These are phyloP conservation scores for Candida yuanshanica DNA, from an alignment of 805 yeast species.

Conservation along the genomic window DNA sequence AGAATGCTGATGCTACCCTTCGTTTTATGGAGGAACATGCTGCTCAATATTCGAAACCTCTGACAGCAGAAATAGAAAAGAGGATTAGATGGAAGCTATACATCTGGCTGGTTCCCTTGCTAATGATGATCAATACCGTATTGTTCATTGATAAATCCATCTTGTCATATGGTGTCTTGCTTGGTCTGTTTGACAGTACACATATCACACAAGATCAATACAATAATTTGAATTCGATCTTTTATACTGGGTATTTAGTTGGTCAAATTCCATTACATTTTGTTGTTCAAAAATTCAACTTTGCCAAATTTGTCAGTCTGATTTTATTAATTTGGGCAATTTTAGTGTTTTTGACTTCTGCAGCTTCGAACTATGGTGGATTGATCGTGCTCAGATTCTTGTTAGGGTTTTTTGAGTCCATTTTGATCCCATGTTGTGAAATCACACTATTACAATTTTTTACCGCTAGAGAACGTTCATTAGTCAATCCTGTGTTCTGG, in stretches of 20 bases:
- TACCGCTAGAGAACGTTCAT: constrained; percentile 29
- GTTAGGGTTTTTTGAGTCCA: constrained; percentile 7
- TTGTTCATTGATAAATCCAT: too few species aligned
- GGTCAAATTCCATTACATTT: constrained; percentile 5
- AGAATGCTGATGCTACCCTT: constrained; percentile 33
- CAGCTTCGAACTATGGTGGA: constrained; percentile 8
- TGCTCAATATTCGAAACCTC: constrained; percentile 25
- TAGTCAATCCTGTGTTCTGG: constrained; percentile 27
- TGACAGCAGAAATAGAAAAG: constrained; percentile 38
- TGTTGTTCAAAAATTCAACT: constrained; percentile 3
- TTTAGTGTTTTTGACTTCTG: constrained; percentile 1
- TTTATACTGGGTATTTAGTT: constrained; percentile 6
- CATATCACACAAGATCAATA: neutral
- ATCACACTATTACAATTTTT: constrained; percentile 16
- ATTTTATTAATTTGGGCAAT: constrained; percentile 6
- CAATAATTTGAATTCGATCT: constrained; percentile 6
- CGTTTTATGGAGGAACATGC: constrained; percentile 32
- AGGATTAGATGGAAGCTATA: neutral
- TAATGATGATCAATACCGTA: too few species aligned
- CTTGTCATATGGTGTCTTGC: too few species aligned
- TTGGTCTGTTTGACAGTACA: too few species aligned
- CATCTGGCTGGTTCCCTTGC: too few species aligned
- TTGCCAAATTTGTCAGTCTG: constrained; percentile 3
- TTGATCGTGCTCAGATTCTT: constrained; percentile 7
- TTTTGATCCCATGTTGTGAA: constrained; percentile 30